Base-by-base conservation (phyloP, 768 basidiomycete genomes). In the Punctularia strigosozonata region DNA sequence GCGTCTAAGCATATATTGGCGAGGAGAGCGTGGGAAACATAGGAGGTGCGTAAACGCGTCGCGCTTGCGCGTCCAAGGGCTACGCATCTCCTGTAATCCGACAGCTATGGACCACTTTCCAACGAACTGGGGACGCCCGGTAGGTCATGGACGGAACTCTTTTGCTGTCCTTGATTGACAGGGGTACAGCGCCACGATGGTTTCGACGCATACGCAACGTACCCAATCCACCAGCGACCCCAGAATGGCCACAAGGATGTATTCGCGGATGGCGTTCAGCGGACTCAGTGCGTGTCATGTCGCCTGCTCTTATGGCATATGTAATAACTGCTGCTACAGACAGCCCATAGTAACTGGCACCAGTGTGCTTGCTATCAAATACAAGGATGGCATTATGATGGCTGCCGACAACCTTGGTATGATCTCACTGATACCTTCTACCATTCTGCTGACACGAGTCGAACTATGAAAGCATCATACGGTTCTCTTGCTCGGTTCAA, bases 401-500 rank as follows among this genome's bases (percentile, higher is more conserved):
- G 91, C 95, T 22, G 91, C 95, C 25, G 95, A 99, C 68, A 97
- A 83, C 52, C 81, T 98, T 37, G 92, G 92, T 92, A 45, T 40
- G 73, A n/a, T n/a, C n/a, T 57, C 14, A 22, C 19, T 25, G 21
- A 23, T 36, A 31, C 31, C 3, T 33, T 4, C 24, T 23, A 5
- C n/a, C 23, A 26, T 15, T 14, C n/a, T 5, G 34, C 4, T 17
- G 21, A 15, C 19, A 5, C 20, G 26, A 2, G 23, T 36, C 28
- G 21, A n/a, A 32, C 43, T 4, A 41, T 19, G 18, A n/a, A 6
- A 89, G 91, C 89, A 8, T 98, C 95, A 0, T 98, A 97, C 52
- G 94, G 95, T 44, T 97, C 94, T 5, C 80, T 98, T 36, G 91
- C 95, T 2, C 81, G 92, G 24, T 95, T 95, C 77, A 90, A 88